phyloP scores from a whole-genome alignment of 2,329 filamentous ascomycete genomes.

The Fusarium virguliforme region DNA sequence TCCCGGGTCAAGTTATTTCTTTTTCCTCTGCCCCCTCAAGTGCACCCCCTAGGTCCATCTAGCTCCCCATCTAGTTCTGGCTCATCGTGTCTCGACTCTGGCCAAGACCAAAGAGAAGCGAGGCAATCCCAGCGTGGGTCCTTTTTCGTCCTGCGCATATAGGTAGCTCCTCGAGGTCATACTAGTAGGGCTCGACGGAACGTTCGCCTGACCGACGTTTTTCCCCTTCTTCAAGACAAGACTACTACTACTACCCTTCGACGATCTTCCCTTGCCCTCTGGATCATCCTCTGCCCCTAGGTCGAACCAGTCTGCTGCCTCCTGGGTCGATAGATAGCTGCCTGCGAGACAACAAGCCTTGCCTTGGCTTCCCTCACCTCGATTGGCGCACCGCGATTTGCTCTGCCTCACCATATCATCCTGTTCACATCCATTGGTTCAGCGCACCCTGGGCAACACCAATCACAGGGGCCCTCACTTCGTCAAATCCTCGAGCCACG shows the following conservation, averaged over 20 bases:
- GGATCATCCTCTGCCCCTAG: conserved; percentile 28
- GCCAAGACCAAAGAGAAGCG: conserved; percentile 39
- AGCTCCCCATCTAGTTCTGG: conserved; percentile 33
- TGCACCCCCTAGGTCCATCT: conserved; percentile 40
- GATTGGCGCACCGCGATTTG: conserved; percentile 52
- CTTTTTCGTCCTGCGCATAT: conserved; percentile 49
- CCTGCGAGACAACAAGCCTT: conserved; percentile 44
- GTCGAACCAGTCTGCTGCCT: conserved; percentile 30
- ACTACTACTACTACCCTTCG: conserved; percentile 24
- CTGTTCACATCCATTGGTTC: conserved; percentile 56
- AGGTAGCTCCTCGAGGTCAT: conserved; percentile 42
- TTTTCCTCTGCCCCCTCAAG: conserved; percentile 46
- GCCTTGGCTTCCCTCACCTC: conserved; percentile 50
- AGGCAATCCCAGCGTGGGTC: conserved; percentile 54
- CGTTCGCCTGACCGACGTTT: conserved; percentile 47
- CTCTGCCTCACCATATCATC: conserved; percentile 56
- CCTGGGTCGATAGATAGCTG: conserved; percentile 36
- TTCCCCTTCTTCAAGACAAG: conserved; percentile 45
- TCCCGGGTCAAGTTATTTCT: conserved; percentile 47
- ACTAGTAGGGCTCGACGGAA: conserved; percentile 39
- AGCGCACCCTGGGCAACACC: conserved; percentile 52
- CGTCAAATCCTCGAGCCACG: conserved; percentile 53
- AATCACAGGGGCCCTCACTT: conserved; percentile 55
- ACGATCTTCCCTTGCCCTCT: conserved; percentile 44
- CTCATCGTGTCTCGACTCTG: conserved; percentile 44